Base-by-base conservation (phyloP, 1,284 basidiomycete genomes). In the Wolfiporia cocos region DNA sequence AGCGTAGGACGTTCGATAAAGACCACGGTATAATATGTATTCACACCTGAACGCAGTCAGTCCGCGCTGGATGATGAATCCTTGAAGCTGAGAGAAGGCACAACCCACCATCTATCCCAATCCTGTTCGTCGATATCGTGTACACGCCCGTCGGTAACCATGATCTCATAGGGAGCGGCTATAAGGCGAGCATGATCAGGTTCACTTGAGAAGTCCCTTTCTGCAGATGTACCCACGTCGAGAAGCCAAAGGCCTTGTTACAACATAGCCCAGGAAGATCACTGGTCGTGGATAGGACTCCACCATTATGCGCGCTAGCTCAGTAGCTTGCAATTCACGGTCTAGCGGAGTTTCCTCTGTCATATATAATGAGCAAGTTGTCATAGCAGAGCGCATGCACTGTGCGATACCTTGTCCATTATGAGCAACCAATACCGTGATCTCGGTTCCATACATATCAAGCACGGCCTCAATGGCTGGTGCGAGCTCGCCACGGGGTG, bases 401-500 rank as follows among this genome's bases (percentile, higher is more conserved):
- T 5, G 21, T 26, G 18, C 29, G 4, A 18, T 48, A 83, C 86
- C 86, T 74, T 97, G 93, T 2, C 93, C 93, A 57, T 97, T 96
- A 57, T 97, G 93, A 0, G 88, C 78, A 1, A 95, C 86, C 17
- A 95, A 68, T 0, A 94, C 88, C 12, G 86, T 83, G 18, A 95
- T 80, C 39, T 78, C 72, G 1, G 81, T 83, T 0, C 92, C 92
- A 52, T 83, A 88, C 4, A 94, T 71, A 48, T 95, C 86, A 12
- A 97, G 70, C 5, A 90, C 78, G 1, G 93, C 93, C 58, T 89
- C 86, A 41, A 94, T 94, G 0, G 92, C 92, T 0, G 93, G 93
- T 0, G 93, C 93, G 14, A 97, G 78, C 63, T 97, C 93, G 14
- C 91, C 86, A 40, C 74, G 65, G 4, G 93, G 93, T 1, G 91